Base-by-base conservation (phyloP, 73 alveolate genomes). In the Paramecium bursaria region DNA sequence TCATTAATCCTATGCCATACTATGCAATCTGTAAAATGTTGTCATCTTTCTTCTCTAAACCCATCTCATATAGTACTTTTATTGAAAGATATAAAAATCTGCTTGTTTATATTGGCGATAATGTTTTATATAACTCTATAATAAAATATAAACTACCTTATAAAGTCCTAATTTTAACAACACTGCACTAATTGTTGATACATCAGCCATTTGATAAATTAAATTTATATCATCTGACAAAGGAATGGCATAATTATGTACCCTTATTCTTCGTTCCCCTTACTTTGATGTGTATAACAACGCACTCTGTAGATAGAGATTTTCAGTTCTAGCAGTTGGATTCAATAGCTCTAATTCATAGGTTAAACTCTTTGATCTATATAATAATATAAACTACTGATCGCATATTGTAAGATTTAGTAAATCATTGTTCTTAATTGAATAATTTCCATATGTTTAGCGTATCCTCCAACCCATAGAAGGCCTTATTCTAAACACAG, bases 211-310 rank as follows among this genome's bases (percentile, higher is more conserved):
- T 14, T 54, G 25, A 7, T 79, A 79, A 30, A 79, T 79, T 10
- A 54, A 30, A 14, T 33, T 26, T 7, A 50, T 48, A 17, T 49
- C 61, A 52, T 48, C 26, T 7, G 51, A 53, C 14, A 77, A 26
- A 5, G 89, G 89, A 54, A 79, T 52, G 54, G 52, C 31, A 52
- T 26, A 19, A 79, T 96, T 96, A 75, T 96, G 98, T 13, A 95
- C 91, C 60, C 99, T 86, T 14, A 96, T 92, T 85, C 97, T 90
- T 90, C 98, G 92, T 39, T 86, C 95, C 14, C 99, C 99, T 60
- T 95, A 95, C 11, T 95, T 91, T 29, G 93, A 77, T 1, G 99
- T 88, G 85, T 93, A 96, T n/a, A 96, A 77, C 51, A 96, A 51
- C 22, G 98, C 98, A 25, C 96, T 74, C 86, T 96, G 94, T 9